phyloP scores from a whole-genome alignment of 1,284 basidiomycete genomes.

The Tilletia caries region DNA sequence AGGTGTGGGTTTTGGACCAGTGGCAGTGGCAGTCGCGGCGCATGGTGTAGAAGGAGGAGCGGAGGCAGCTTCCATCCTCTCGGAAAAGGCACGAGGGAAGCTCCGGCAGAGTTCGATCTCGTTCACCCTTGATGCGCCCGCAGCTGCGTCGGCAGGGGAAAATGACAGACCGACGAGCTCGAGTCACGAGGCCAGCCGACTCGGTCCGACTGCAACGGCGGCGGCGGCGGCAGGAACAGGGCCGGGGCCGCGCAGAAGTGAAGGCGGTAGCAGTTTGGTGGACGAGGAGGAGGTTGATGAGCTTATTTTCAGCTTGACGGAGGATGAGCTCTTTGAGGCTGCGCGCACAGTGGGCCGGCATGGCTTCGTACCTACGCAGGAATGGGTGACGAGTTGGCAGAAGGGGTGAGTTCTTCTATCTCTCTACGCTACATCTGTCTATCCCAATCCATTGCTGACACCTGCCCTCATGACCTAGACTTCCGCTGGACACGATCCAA shows the following conservation, averaged over 20 bases:
- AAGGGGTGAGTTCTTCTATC: conserved; percentile 14
- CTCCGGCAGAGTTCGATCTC: conserved; percentile 6
- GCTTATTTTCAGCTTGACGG: conserved; percentile 20
- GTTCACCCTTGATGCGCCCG: not conserved
- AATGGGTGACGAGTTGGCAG: conserved; percentile 44
- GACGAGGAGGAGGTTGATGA: conserved; percentile 18
- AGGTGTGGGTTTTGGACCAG: too few species aligned
- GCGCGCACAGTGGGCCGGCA: conserved; percentile 36
- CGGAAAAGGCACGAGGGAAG: conserved; percentile 14
- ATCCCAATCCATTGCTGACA: too few species aligned
- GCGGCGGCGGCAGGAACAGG: not conserved
- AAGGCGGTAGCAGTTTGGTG: not conserved
- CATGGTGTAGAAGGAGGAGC: too few species aligned
- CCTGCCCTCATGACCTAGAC: not conserved
- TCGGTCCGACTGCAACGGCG: not conserved
- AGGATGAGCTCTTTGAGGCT: conserved; percentile 24
- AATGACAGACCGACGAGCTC: too few species aligned
- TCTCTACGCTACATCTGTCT: not conserved
- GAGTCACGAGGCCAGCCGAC: not conserved
- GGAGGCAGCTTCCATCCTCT: not conserved
- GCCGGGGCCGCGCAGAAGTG: conserved; percentile 1
- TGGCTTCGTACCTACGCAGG: conserved; percentile 42
- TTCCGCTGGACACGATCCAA: conserved; percentile 31
- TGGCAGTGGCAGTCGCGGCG: too few species aligned
- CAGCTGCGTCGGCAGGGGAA: too few species aligned